Conservation (phyloP, 768 basidiomycete species). For the Psilocybe cubensis region DNA sequence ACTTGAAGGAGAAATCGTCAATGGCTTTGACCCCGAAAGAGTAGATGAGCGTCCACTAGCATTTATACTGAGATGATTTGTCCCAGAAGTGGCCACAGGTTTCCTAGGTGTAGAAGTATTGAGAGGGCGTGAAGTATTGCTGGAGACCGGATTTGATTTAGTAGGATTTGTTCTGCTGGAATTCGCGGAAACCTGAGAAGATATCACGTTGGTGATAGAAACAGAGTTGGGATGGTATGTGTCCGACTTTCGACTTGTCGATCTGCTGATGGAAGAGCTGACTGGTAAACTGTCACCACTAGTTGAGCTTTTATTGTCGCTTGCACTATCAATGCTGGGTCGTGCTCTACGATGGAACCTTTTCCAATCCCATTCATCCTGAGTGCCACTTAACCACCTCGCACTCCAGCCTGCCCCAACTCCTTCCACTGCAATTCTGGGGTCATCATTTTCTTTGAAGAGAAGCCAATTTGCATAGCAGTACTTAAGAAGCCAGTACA, state of each 20-base stretch:
- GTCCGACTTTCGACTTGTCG: constrained; percentile 35
- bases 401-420: constrained; percentile 70
- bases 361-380: constrained; percentile 75
- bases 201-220: constrained; percentile 18
- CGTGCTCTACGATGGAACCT: constrained; percentile 48
- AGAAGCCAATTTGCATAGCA: constrained; percentile 77
- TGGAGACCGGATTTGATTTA: constrained; percentile 26
- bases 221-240: constrained; percentile 22
- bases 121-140: not conserved
- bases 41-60: constrained; percentile 24
- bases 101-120: constrained; percentile 19
- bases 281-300: constrained; percentile 52
- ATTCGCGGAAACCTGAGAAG: constrained; percentile 22
- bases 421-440: constrained; percentile 66
- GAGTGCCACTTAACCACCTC: constrained; percentile 52
- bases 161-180: constrained; percentile 24
- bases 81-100: constrained; percentile 22
- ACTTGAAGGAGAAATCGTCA: constrained; percentile 41
- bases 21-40: constrained; percentile 41
- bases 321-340: constrained; percentile 31
- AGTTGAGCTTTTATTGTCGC: constrained; percentile 51
- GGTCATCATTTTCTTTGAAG: constrained; percentile 73
- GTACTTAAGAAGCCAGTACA: constrained; percentile 80
- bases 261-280: constrained; percentile 29
- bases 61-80: constrained; percentile 22